Evolutionary conservation across 2,329 filamentous ascomycete genomes (phyloP), one percentile per base, ranked within the genome.

Genomic region (Curvularia sp.): DNA sequence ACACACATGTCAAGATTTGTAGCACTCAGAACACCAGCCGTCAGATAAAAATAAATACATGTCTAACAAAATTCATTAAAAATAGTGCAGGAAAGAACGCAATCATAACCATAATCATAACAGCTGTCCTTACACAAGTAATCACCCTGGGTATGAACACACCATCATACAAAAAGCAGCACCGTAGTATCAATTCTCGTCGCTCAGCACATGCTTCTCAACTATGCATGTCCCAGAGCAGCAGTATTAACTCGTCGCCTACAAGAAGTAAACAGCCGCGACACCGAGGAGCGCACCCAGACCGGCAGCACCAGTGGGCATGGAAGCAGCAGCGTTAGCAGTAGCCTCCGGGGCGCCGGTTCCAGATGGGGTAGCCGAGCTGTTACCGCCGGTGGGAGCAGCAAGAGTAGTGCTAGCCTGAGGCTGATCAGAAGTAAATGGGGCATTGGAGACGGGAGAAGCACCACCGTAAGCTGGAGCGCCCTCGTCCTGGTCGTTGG

Each of bases 351-450:
- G 68, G 70, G 34, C 34, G 3, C 34, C 34, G 15, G 32, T 7
- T 25, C 38, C 38, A 8, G 41, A 25, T 1, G 30, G 4, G 13
- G 25, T 36, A 18, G 42, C 30, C 9, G 71, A 55, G 34, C 73
- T 72, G 43, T 70, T 71, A 3, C 66, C 62, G 47, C 56, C 57
- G 18, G 63, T 52, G 15, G 50, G 60, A 43, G 60, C 57, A 25
- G 68, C 60, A 38, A 77, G 70, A 52, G 72, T 63, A 57, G 78
- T 75, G n/a, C 79, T 82, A 0, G 84, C 75, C 1, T 78, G 76
- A 0, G 81, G 69, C 34, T 86, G 76, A 27, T 81, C 82, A 19
- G 80, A 83, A 0, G 86, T 89, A 72, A 85, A 88, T 0, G 86
- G 85, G 6, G 76, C 77, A 8, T 74, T 71, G 19, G 78, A 79